Conservation (phyloP, 495 filamentous ascomycete species). For the Penicillium simplicissimum region DNA sequence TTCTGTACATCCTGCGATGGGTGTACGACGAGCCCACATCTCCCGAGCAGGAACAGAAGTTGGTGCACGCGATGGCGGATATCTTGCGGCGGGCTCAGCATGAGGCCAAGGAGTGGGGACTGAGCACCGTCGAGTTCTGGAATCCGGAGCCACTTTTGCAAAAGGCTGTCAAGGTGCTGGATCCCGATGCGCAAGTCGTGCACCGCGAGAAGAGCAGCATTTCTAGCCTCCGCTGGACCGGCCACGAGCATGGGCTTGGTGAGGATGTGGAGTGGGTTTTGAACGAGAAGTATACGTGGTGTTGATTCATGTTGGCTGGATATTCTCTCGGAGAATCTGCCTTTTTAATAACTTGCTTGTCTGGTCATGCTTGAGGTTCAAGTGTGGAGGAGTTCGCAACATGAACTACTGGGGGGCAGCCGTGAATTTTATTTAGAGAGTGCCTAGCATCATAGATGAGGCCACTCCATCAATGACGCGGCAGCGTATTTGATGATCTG, state of each 20-base stretch:
- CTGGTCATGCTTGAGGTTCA: background rate
- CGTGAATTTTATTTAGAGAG: constrained; percentile 25
- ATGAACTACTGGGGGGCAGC: constrained; percentile 22
- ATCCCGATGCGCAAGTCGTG: constrained; percentile 48
- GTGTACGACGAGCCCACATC: constrained; percentile 61
- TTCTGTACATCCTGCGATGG: constrained; percentile 75
- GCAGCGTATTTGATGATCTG: constrained; percentile 19
- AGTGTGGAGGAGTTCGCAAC: background rate
- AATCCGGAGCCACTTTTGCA: constrained; percentile 59
- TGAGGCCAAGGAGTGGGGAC: constrained; percentile 57
- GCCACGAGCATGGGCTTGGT: constrained; percentile 45
- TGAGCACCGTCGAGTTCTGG: constrained; percentile 64
- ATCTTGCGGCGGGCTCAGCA: constrained; percentile 55
- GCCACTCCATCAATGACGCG: constrained; percentile 21
- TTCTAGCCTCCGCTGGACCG: constrained; percentile 64
- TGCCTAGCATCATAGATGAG: constrained; percentile 20
- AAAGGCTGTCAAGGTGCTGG: constrained; percentile 59
- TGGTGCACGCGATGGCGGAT: constrained; percentile 48
- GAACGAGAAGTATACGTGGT: constrained; percentile 96
- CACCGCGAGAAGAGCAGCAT: constrained; percentile 66
- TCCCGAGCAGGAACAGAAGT: constrained; percentile 38
- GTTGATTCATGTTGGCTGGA: constrained; percentile 46
- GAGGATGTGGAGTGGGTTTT: constrained; percentile 75
- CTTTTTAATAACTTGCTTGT: constrained; percentile 3
- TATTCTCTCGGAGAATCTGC: constrained; percentile 12